phyloP scores from a whole-genome alignment of 2,329 filamentous ascomycete species.

The Tolypocladium ophioglossoides region DNA sequence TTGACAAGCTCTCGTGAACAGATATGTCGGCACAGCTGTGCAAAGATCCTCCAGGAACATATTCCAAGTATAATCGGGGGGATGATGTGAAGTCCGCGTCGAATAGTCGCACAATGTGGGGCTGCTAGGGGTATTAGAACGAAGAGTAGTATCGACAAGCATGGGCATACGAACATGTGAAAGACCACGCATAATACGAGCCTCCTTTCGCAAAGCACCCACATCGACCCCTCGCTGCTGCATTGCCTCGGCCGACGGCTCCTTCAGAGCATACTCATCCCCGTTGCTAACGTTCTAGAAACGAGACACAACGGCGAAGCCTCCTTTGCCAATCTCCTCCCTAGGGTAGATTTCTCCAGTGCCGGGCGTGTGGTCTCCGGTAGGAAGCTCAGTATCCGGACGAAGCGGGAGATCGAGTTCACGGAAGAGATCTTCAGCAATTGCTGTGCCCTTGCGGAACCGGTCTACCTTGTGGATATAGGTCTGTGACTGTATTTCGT shows the following conservation, averaged over 20 bases:
- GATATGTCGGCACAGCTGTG: no score
- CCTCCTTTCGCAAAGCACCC: constrained; percentile 9
- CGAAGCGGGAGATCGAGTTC: constrained; percentile 1
- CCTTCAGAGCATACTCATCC: constrained; percentile 9
- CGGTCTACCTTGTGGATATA: constrained; percentile 6
- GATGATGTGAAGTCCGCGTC: no score
- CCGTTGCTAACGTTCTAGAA: constrained; percentile 11
- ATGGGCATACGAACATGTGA: constrained; percentile 7
- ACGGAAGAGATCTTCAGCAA: constrained; percentile 3
- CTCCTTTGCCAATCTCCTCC: constrained; percentile 6
- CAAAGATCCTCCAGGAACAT: no score
- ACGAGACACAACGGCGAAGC: constrained; percentile 8
- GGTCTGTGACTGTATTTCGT: no score
- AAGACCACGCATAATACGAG: constrained; percentile 9
- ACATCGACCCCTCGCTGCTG: not conserved
- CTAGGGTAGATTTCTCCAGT: constrained; percentile 3
- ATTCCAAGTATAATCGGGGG: no score
- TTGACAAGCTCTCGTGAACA: no score
- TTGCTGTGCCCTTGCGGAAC: constrained; percentile 6
- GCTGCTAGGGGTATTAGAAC: no score
- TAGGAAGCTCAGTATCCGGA: not conserved
- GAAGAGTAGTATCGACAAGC: no score
- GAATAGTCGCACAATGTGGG: no score
- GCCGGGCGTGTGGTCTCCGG: constrained; percentile 2
- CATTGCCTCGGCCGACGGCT: constrained; percentile 3